Conservation (phyloP, 352 stramenopile genomes). For the Globisporangium rhizosaccharum region DNA sequence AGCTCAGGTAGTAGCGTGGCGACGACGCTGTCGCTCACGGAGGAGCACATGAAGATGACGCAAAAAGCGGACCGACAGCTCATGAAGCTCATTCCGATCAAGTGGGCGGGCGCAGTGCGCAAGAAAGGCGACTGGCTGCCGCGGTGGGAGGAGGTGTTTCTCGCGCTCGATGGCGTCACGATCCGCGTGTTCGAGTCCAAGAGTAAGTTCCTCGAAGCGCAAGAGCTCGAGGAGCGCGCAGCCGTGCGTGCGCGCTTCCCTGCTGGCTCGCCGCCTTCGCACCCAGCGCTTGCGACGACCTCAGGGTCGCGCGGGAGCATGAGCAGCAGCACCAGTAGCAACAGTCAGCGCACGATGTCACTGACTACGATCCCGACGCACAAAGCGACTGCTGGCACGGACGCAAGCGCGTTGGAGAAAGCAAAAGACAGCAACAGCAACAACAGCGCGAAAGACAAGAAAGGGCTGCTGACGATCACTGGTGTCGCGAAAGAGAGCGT, state of each 20-base stretch:
- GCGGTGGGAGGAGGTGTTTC: conserved; percentile 66
- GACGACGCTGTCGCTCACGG: conserved; percentile 11
- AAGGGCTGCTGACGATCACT: conserved; percentile 45
- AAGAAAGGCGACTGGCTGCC: conserved; percentile 79
- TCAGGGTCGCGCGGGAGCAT: background rate
- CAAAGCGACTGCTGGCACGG: background rate
- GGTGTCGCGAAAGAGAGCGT: conserved; percentile 52
- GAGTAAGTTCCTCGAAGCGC: conserved; percentile 37
- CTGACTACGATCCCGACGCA: background rate
- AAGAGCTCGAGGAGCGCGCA: conserved; percentile 28
- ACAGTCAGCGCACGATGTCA: conserved; percentile 5
- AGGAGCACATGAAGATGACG: conserved; percentile 31
- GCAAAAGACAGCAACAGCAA: conserved; percentile 7
- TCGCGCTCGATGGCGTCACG: conserved; percentile 55
- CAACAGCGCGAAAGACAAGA: conserved; percentile 20
- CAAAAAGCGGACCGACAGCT: conserved; percentile 17
- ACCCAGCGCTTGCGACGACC: background rate
- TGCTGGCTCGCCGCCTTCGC: conserved; percentile 5
- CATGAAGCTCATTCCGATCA: conserved; percentile 69
- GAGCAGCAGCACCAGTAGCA: background rate
- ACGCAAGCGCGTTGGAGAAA: too few relatives aligned
- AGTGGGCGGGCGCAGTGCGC: conserved; percentile 54
- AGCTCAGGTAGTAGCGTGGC: background rate
- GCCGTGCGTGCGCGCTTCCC: background rate
- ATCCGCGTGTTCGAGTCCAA: conserved; percentile 73